Evolutionary conservation across 2,329 filamentous ascomycete genomes (phyloP), one percentile per base, ranked within the genome.

Genomic region (Sphaceloma murrayae): DNA sequence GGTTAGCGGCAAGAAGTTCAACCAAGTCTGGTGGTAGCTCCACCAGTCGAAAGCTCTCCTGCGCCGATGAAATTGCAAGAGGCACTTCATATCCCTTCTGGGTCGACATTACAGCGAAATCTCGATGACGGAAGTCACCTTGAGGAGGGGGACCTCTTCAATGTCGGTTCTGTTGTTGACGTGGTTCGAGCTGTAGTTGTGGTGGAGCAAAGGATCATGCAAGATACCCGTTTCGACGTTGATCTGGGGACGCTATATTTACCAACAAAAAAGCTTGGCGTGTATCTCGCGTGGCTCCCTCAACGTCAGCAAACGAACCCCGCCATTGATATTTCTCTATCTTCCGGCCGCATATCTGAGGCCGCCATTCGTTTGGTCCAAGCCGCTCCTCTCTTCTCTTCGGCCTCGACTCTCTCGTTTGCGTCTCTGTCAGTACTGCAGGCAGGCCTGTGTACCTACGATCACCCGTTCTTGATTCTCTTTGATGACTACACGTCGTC

Each of bases 1-100:
- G 61, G n/a, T 68, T 62, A 6, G 68, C 66, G 14, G 69, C 64
- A 24, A 80, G 56, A 32, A 76, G 57, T 26, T 70, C 66, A 9
- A 76, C 66, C 26, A 81, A 54, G 24, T 77, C 73, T 2, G 73
- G 61, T 9, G 77, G 70, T 13, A 81, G 66, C 60, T 81, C 77
- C 14, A 81, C 65, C 22, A 81, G 63, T 29, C 73, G 69, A 56
- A 78, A 73, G 16, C 66, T 66, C 52, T 75, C 67, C 51, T 75
- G 68, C 9, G 62, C 57, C n/a, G 57, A 49, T 39, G 62, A 56
- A 21, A 72, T 53, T 40, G 62, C 58, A 50, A 74, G 62, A 17
- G 63, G 59, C 45, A 70, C 60, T 42, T 62, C 63, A 45, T 54
- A 54, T 32, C 58, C 53, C 29, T 62, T 52, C 49, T 68, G 67